Evolutionary conservation across 2,329 filamentous ascomycete species (phyloP), one percentile per base, ranked within the genome.

Genomic region (Venturia oleaginea): DNA sequence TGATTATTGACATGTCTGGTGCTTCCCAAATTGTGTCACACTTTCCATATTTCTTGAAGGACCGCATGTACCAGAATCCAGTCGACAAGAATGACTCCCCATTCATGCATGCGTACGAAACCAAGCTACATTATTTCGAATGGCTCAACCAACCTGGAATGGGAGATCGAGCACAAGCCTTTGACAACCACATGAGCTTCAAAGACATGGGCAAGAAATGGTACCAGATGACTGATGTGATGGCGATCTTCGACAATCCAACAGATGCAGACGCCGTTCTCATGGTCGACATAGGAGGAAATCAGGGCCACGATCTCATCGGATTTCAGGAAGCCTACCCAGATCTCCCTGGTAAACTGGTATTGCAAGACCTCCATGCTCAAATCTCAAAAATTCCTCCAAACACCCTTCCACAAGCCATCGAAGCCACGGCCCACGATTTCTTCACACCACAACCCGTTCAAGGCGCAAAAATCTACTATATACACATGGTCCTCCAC

Each of bases 401-500:
- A 15, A 32, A 34, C n/a, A 46, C 19, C 4, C 30, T 62, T 15
- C 48, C 48, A 30, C 6, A 54, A 17, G 24, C 22, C 27, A 59
- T 62, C 60, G 34, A 42, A 48, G 27, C 40, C n/a, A 48, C 40
- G n/a, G 42, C n/a, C n/a, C 60, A 62, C 30, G 60, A 62, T 38
- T 62, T 69, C 61, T 65, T 67, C 27, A 64, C 46, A 11, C 66
- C 66, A 46, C 67, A 69, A 46, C 68, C 68, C 15, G 63, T 68
- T 55, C 65, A 65, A 46, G 68, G 68, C 2, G 60, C 60, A 7
- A 42, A 46, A 8, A 17, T 24, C 34, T 62, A 62, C 17, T 48
- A 43, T 24, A n/a, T 73, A 60, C 69, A 70, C 59, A 67, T 67
- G 27, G 66, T 72, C 10, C 67, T 72, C 30, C 72, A 73, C 64